A percentile compares a stretch with the other conserved stretches of the same genome.
Conservation (phyloP, 2,329 filamentous ascomycete species). For the Xylaria digitata region DNA sequence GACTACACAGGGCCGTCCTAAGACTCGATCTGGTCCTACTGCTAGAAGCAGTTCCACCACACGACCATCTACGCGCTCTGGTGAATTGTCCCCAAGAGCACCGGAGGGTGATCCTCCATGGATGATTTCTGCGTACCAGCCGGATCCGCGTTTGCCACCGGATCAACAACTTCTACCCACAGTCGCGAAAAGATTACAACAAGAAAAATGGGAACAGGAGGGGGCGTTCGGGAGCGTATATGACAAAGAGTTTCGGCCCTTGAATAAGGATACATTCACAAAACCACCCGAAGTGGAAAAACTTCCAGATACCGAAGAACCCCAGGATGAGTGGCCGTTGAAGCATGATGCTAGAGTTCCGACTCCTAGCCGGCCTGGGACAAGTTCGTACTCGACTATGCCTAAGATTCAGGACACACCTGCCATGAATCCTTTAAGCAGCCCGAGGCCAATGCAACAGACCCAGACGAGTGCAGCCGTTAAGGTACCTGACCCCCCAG, state of each 20-base stretch:
- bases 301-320: slow-evolving; percentile 55
- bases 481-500: slow-evolving; percentile 64
- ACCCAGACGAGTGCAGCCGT: slow-evolving; percentile 58
- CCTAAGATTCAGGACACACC: slow-evolving; percentile 66
- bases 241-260: slow-evolving; percentile 85
- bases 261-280: slow-evolving; percentile 73
- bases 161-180: slow-evolving; percentile 97
- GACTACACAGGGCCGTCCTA: slow-evolving; percentile 63
- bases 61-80: slow-evolving; percentile 72
- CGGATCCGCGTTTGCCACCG: slow-evolving; percentile 90
- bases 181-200: slow-evolving; percentile 88
- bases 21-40: slow-evolving; percentile 69
- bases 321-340: slow-evolving; percentile 69
- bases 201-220: slow-evolving; percentile 95
- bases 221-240: slow-evolving; percentile 87
- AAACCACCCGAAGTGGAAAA: slow-evolving; percentile 58
- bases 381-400: slow-evolving; percentile 71
- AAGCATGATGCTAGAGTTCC: slow-evolving; percentile 63
- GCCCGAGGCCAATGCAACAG: slow-evolving; percentile 59
- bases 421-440: slow-evolving; percentile 55
- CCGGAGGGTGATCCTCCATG: slow-evolving; percentile 97
- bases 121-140: slow-evolving; percentile 94
- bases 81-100: slow-evolving; percentile 67
- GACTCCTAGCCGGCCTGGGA: slow-evolving; percentile 57
- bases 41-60: slow-evolving; percentile 61